Evolutionary conservation across 306 rosid species (phyloP).

Genomic region (Cercis canadensis): DNA sequence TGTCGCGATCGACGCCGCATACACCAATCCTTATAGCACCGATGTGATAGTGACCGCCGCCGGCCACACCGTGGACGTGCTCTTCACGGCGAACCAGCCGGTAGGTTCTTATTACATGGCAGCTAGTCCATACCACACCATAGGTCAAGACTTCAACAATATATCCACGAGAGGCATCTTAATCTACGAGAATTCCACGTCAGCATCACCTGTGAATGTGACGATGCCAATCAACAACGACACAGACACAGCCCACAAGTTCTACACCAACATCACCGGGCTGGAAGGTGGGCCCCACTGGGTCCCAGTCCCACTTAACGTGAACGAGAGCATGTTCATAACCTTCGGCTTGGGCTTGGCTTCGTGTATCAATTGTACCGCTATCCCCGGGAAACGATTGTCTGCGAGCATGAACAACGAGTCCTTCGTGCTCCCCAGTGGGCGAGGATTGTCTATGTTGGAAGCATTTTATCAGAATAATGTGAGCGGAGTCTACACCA

Average conservation of each 20-base stretch:
- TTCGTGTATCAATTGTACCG: slow-evolving; percentile 28
- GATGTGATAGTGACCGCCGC: slow-evolving; percentile 51
- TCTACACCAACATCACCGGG: slow-evolving; percentile 43
- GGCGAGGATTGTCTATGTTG: no score
- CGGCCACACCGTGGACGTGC: slow-evolving; percentile 58
- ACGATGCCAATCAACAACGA: slow-evolving; percentile 38
- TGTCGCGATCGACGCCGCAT: slow-evolving; percentile 57
- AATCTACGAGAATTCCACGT: slow-evolving; percentile 25
- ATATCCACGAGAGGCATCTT: slow-evolving; percentile 47
- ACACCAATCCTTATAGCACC: slow-evolving; percentile 48
- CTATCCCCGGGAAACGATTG: neutral
- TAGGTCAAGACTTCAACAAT: slow-evolving; percentile 23
- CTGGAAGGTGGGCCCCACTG: slow-evolving; percentile 54
- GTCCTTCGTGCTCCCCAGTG: slow-evolving; percentile 49
- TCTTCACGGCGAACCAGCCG: slow-evolving; percentile 49
- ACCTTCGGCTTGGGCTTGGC: slow-evolving; percentile 43
- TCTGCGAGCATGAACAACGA: slow-evolving; percentile 65
- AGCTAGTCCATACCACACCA: slow-evolving; percentile 42
- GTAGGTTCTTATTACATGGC: slow-evolving; percentile 68
- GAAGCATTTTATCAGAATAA: no score
- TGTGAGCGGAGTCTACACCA: no score
- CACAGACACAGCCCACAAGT: slow-evolving; percentile 53
- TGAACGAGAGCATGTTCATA: slow-evolving; percentile 63
- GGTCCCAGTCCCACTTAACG: slow-evolving; percentile 55
- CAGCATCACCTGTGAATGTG: slow-evolving; percentile 44